Percentiles rank a stretch among this genome's conserved stretches.
These are phyloP conservation scores for Trichoderma pleuroti DNA, from an alignment of 2,329 filamentous ascomycete species.

Conservation along the genomic window DNA sequence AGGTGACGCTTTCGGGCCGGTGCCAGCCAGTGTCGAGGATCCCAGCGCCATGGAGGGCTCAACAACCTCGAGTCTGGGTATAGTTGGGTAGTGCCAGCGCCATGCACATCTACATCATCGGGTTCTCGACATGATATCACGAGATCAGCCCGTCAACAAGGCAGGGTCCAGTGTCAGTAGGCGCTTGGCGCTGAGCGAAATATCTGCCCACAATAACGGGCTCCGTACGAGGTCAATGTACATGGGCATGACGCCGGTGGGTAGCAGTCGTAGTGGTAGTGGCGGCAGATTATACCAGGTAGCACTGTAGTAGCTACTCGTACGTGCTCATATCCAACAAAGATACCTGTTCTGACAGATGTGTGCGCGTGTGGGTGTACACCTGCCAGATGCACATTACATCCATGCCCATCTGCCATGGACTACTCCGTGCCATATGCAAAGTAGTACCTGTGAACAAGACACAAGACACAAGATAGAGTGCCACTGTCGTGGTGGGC, in stretches of 20 bases:
- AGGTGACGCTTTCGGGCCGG: background rate
- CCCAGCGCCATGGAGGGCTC: background rate
- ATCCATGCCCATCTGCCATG: background rate
- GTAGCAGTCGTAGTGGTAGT: conserved; percentile 2
- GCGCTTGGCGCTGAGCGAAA: conserved; percentile 18
- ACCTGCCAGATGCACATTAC: background rate
- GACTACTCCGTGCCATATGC: background rate
- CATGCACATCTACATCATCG: conserved; percentile 12
- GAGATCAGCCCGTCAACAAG: conserved; percentile 13
- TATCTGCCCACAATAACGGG: conserved; percentile 6
- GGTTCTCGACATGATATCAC: conserved; percentile 11
- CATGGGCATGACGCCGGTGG: background rate
- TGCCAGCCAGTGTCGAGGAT: background rate
- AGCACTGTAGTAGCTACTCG: too few species aligned
- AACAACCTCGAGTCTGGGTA: too few species aligned
- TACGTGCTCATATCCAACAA: background rate
- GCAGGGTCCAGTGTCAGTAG: conserved; percentile 14
- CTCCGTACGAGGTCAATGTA: background rate
- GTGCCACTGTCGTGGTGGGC: background rate
- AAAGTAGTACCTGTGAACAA: background rate
- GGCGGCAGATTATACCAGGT: too few species aligned
- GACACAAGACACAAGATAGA: background rate
- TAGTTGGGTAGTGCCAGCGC: background rate
- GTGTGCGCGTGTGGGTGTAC: background rate
- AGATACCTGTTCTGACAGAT: background rate